A percentile compares a stretch with the other conserved stretches of the same genome.
These are phyloP conservation scores for Xenosphaeropsis pyriputrescens DNA, from an alignment of 2,329 filamentous ascomycete genomes.

Conservation along the genomic window DNA sequence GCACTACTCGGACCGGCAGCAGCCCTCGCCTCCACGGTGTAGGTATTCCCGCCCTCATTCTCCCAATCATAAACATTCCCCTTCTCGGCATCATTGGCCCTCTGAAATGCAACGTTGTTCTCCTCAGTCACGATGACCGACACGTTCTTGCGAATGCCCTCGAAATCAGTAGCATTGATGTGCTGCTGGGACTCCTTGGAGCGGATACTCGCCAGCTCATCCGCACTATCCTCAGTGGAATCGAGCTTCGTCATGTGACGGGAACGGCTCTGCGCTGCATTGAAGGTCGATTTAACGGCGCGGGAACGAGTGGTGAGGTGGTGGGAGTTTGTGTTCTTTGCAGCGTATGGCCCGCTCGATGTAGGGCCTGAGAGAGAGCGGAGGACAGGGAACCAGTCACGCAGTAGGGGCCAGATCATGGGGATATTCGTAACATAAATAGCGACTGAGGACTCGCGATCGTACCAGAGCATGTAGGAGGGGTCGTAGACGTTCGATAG, in stretches of 20 bases:
- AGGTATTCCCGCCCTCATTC: too few species aligned
- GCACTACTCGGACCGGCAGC: too few species aligned
- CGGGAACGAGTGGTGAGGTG: background rate
- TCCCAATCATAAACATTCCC: background rate
- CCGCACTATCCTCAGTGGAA: background rate
- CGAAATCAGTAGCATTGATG: background rate
- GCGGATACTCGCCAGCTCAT: background rate
- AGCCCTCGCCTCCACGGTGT: too few species aligned
- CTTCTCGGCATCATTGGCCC: background rate
- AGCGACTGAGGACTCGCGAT: slow-evolving; percentile 31
- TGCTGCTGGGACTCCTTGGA: background rate
- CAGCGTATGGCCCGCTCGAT: background rate
- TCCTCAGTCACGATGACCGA: background rate
- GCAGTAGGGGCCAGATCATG: slow-evolving; percentile 34
- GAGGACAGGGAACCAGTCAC: slow-evolving; percentile 12
- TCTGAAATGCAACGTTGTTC: background rate
- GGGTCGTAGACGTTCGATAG: slow-evolving; percentile 16
- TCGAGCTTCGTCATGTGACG: background rate
- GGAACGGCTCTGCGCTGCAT: background rate
- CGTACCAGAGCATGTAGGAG: slow-evolving; percentile 26
- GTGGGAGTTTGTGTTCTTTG: background rate
- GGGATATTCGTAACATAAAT: slow-evolving; percentile 35
- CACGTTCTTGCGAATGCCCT: background rate
- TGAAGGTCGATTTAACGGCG: background rate
- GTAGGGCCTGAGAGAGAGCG: background rate